A percentile compares a stretch with the other conserved stretches of the same genome.
Conservation (phyloP, 2,329 filamentous ascomycete species). For the Atkinsonella hypoxylon region DNA sequence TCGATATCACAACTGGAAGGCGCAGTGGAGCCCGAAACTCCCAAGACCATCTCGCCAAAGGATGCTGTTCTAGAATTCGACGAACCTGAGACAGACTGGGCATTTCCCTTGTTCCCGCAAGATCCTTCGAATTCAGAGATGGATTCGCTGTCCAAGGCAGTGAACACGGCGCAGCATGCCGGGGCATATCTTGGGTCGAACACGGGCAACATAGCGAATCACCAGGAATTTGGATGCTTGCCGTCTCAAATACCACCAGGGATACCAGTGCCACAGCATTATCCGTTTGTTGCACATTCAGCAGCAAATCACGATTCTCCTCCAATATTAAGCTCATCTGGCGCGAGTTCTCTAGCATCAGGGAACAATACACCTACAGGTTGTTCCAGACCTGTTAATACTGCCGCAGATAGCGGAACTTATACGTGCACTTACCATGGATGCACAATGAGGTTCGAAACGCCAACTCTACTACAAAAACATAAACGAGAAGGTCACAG, state of each 20-base stretch:
- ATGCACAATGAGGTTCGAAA: conserved; percentile 79
- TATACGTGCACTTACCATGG: conserved; percentile 96
- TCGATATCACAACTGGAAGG: conserved; percentile 23
- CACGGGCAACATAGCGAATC: neutral
- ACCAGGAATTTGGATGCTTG: conserved; percentile 11
- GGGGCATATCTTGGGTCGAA: conserved; percentile 10
- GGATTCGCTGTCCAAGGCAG: conserved; percentile 26
- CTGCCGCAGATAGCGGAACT: conserved; percentile 67
- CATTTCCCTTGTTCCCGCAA: conserved; percentile 62
- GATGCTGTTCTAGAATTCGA: conserved; percentile 81
- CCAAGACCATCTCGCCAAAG: conserved; percentile 91
- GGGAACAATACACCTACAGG: conserved; percentile 20
- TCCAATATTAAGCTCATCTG: conserved; percentile 31
- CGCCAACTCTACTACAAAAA: conserved; percentile 75
- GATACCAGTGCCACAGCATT: conserved; percentile 36
- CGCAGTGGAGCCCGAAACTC: conserved; percentile 33
- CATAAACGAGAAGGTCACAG: conserved; percentile 93
- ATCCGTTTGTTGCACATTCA: conserved; percentile 33
- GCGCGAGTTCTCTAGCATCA: conserved; percentile 30
- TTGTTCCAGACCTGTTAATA: conserved; percentile 44
- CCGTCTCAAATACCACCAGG: conserved; percentile 24
- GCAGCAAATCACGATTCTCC: conserved; percentile 22
- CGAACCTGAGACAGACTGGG: conserved; percentile 57
- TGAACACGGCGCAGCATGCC: conserved; percentile 11
- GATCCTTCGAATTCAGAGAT: conserved; percentile 36